Percentiles rank a stretch among this genome's conserved stretches.
Evolutionary conservation across 2,329 filamentous ascomycete genomes (phyloP).

Genomic region (Cryphonectria naterciae): DNA sequence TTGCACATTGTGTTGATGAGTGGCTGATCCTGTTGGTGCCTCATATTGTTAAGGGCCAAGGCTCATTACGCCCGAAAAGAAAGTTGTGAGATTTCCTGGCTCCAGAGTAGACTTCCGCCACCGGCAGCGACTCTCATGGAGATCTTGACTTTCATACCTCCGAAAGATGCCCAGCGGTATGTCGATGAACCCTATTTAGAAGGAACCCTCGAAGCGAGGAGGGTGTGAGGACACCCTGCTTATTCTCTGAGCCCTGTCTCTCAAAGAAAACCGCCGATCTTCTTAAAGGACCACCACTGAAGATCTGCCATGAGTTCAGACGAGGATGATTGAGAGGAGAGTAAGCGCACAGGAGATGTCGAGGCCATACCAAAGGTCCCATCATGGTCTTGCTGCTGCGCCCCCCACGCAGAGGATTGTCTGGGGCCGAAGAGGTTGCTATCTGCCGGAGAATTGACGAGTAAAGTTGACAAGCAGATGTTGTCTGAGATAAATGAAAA

Average conservation of each 20-base stretch:
- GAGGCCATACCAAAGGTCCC: background rate
- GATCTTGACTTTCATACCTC: background rate
- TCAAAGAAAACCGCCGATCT: background rate
- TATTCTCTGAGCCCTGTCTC: background rate
- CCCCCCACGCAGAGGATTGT: background rate
- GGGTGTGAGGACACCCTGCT: background rate
- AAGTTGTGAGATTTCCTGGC: background rate
- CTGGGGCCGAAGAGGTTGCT: conserved; percentile 1
- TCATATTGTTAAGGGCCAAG: background rate
- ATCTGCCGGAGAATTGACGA: conserved; percentile 17
- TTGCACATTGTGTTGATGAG: background rate
- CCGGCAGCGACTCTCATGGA: background rate
- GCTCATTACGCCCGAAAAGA: background rate
- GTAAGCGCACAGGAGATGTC: background rate
- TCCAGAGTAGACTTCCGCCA: too few relatives aligned
- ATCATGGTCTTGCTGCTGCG: background rate
- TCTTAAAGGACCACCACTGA: background rate
- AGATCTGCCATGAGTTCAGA: background rate
- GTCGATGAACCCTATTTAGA: background rate
- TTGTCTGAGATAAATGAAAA: conserved; percentile 22
- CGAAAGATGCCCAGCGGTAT: background rate
- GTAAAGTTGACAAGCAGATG: conserved; percentile 18
- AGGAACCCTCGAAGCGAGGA: background rate
- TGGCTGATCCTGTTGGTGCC: background rate
- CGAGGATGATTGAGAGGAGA: background rate